Conservation (phyloP, 2,329 filamentous ascomycete species). For the Sporothrix mexicana region DNA sequence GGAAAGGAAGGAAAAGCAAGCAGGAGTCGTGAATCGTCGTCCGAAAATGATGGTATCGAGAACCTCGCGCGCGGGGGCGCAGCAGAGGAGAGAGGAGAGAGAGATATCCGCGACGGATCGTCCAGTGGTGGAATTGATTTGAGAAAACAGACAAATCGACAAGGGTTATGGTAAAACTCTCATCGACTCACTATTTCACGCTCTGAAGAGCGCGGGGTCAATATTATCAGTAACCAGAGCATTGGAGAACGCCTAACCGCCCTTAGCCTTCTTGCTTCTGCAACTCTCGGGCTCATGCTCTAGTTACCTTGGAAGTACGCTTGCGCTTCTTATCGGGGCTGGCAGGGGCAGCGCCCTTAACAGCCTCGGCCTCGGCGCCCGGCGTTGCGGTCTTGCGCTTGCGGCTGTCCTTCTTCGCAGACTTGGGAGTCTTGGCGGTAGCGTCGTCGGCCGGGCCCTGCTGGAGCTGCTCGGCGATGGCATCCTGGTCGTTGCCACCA, state of each 20-base stretch:
- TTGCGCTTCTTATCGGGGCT: conserved; percentile 70
- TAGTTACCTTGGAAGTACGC: conserved; percentile 60
- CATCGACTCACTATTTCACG: conserved; percentile 40
- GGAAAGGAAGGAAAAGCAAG: conserved; percentile 8
- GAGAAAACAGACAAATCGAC: conserved; percentile 30
- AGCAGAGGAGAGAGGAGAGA: neutral
- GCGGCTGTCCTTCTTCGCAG: conserved; percentile 53
- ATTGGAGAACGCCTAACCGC: conserved; percentile 43
- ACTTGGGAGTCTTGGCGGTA: conserved; percentile 64
- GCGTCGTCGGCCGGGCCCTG: conserved; percentile 53
- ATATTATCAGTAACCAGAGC: conserved; percentile 41
- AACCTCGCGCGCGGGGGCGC: conserved; percentile 1
- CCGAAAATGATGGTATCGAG: neutral
- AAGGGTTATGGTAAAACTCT: conserved; percentile 40
- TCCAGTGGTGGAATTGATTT: conserved; percentile 23
- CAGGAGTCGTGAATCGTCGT: conserved; percentile 13
- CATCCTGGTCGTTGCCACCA: conserved; percentile 58
- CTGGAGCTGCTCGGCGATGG: conserved; percentile 65
- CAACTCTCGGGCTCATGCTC: conserved; percentile 66
- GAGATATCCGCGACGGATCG: neutral
- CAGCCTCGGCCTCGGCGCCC: conserved; percentile 51
- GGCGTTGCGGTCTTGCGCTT: conserved; percentile 63
- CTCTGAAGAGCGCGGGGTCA: conserved; percentile 43
- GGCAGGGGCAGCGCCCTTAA: conserved; percentile 51
- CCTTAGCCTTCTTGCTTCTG: conserved; percentile 63